phyloP scores from a whole-genome alignment of 805 yeast genomes.

The Sungouiozyma intestinalis region DNA sequence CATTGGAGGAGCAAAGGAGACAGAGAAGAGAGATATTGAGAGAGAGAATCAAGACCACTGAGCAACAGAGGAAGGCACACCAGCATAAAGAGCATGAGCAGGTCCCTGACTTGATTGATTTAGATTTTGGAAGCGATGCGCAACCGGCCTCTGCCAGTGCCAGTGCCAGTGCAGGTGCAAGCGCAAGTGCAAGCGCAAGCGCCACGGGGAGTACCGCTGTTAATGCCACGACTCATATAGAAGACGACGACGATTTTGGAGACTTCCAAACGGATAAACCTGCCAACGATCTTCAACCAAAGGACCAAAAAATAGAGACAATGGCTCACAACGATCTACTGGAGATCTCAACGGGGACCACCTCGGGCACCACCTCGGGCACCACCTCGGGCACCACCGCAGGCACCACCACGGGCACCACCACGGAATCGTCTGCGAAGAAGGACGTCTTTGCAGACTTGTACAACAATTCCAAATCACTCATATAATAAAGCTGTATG shows the following conservation, averaged over 20 bases:
- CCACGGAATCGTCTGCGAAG: slow-evolving; percentile 5
- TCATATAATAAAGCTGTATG: slow-evolving; percentile 13
- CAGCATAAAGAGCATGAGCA: slow-evolving; percentile 14
- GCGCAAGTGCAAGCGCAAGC: slow-evolving; percentile 1
- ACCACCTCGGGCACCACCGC: slow-evolving; percentile 8
- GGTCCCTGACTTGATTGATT: slow-evolving; percentile 25
- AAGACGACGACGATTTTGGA: slow-evolving; percentile 31
- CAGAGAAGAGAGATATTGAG: slow-evolving; percentile 30
- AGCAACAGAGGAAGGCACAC: slow-evolving; percentile 22
- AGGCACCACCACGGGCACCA: slow-evolving; percentile 6
- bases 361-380: slow-evolving; percentile 5
- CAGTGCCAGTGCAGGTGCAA: background rate
- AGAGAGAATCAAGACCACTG: slow-evolving; percentile 26
- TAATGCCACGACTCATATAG: no score
- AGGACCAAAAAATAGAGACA: background rate
- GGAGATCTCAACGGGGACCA: slow-evolving; percentile 5
- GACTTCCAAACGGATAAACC: slow-evolving; percentile 27
- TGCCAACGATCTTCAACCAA: slow-evolving; percentile 3
- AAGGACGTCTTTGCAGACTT: slow-evolving; percentile 24
- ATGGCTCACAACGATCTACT: slow-evolving; percentile 10
- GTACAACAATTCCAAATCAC: slow-evolving; percentile 24
- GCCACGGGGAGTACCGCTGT: slow-evolving; percentile 19
- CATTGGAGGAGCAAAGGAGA: slow-evolving; percentile 27
- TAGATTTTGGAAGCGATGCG: slow-evolving; percentile 13
- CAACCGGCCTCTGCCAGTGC: slow-evolving; percentile 4